Evolutionary conservation across 2,329 filamentous ascomycete species (phyloP), one percentile per base, ranked within the genome.

Genomic region (Rutstroemia sp.): DNA sequence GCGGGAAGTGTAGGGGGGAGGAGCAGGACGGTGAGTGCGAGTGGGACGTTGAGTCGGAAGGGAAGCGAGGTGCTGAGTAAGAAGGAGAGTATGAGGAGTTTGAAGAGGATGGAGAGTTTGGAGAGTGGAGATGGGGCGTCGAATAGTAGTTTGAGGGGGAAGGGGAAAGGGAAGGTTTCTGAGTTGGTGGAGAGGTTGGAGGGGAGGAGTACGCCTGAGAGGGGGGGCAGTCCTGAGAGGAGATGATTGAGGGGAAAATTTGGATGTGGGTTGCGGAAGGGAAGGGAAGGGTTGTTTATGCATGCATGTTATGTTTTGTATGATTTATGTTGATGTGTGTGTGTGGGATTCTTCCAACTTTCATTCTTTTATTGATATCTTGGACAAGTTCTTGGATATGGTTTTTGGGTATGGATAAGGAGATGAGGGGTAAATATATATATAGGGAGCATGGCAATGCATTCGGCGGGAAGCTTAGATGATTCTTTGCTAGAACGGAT

Each of bases 1-100:
- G 70, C 70, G 37, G 76, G 63, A 9, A 68, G 65, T 44, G n/a
- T 67, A 39, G 59, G 59, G 52, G 65, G 62, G 50, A 60, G 54
- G 56, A 66, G 61, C 51, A 60, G 52, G 58, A 63, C 60, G 49
- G 62, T 59, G 10, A 64, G 60, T 59, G 49, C 47, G 57, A 66
- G 57, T 59, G 18, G 42, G 18, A 39, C 34, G 16, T 21, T 49
- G 14, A 45, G 41, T 44, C 48, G 52, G 10, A 21, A 12, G 4
- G 38, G 44, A 10, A 58, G 56, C 18, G 54, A 60, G 18, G 51
- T 45, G 51, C 46, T 60, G 54, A 55, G 48, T 16, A 47, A 14
- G n/a, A 49, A 54, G 14, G 50, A 52, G 8, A 30, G 38, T n/a
- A 9, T 34, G 30, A 27, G 10, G 9, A 52, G 27, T 7, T 12